Conservation (phyloP, 257 asterid species). For the Lycium barbarum region DNA sequence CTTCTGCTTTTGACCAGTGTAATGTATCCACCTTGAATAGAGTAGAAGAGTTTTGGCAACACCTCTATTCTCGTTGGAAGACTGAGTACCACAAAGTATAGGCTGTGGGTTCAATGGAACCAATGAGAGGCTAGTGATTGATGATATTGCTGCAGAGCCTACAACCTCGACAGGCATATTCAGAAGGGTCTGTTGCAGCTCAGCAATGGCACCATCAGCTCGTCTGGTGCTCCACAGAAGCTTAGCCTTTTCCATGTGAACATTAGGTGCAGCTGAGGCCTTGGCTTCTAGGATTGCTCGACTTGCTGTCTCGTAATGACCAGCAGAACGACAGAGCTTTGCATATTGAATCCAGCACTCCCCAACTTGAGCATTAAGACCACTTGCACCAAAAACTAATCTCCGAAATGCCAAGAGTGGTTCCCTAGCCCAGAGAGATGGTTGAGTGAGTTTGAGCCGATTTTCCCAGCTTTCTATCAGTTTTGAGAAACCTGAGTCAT, state of each 20-base stretch:
- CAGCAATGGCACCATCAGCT: conserved; percentile 97
- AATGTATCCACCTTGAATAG: conserved; percentile 94
- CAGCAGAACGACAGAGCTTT: conserved; percentile 95
- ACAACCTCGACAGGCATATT: conserved; percentile 85
- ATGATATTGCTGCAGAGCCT: conserved; percentile 84
- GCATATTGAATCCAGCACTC: conserved; percentile 97
- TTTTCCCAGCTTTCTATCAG: conserved; percentile 84
- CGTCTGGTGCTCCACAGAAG: conserved; percentile 95
- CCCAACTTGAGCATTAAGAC: conserved; percentile 77
- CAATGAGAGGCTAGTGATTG: conserved; percentile 84
- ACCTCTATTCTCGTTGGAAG: conserved; percentile 63
- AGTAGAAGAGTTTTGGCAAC: conserved; percentile 92
- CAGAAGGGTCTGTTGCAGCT: conserved; percentile 93
- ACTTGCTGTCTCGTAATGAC: conserved; percentile 95
- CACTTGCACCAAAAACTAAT: conserved; percentile 87
- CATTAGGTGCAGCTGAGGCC: conserved; percentile 81
- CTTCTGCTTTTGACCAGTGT: conserved; percentile 96
- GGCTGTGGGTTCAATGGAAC: conserved; percentile 84
- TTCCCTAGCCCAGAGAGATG: conserved; percentile 98
- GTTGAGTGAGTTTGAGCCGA: conserved; percentile 89
- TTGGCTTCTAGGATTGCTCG: conserved; percentile 95
- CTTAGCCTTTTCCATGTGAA: conserved; percentile 96
- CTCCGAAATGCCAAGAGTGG: conserved; percentile 94
- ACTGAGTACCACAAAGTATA: conserved; percentile 58
- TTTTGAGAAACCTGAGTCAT: conserved; percentile 70